Evolutionary conservation across 2,329 filamentous ascomycete species (phyloP), one percentile per base, ranked within the genome.

Genomic region (Beauveria brongniartii): DNA sequence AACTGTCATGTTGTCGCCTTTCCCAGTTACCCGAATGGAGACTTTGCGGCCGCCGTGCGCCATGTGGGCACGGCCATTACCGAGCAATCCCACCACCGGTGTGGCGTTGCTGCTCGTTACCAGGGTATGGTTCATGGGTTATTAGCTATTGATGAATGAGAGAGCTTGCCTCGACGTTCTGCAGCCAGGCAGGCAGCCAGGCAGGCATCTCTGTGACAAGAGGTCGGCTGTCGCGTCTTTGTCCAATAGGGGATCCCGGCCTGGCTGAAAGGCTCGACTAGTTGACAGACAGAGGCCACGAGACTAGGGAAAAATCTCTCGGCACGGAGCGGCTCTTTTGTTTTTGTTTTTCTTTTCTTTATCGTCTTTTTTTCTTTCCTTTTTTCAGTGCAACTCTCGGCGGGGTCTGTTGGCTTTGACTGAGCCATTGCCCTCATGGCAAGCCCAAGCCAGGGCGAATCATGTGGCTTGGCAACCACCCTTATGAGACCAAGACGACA

Each of bases 11-110:
- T n/a, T 50, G n/a, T 50, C 26, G 14, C 18, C 5, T 26, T 30
- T 26, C 10, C 47, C 30, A 51, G 7, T 16, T 53, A 20, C n/a
- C 30, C 16, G 22, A 14, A 55, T 28, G 40, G 40, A 30, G 24
- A 51, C 20, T 48, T 41, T 51, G 26, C 28, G 30, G 43, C 30
- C 20, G 26, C 28, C 20, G 28, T 34, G 20, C 18, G 55, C 24
- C 46, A 50, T 28, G 55, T 58, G 55, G 55, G 46, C 55, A 58
- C 46, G 44, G 55, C 55, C 55, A 58, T 50, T 58, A 51, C 55
- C 55, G 46, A 58, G 30, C 20, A 51, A 28, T 50, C 44, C 55
- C 43, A 28, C 22, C 14, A 26, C 24, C n/a, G 28, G 28, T 30
- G 28, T 37, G 9, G 26, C 9, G 37, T 47, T n/a, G 28, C 28